Evolutionary conservation across 257 asterid species (phyloP), one percentile per base, ranked within the genome.

Genomic region (Forsythia suspensa): DNA sequence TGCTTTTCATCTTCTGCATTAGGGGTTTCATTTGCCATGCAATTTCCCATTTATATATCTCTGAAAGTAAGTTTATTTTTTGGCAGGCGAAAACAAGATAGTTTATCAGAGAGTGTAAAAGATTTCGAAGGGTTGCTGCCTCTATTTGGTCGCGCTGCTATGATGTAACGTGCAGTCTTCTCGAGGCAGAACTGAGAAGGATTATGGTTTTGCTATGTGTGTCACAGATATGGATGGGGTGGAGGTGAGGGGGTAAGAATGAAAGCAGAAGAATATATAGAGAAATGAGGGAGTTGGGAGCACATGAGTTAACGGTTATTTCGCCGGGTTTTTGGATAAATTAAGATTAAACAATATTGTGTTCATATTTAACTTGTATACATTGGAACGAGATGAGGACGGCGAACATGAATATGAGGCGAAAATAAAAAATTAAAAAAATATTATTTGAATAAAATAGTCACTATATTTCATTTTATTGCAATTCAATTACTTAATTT

Each of bases 1-100:
- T 36, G 21, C 59, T 71, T 38, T 69, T 46, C 57, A 12, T 63
- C 69, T 68, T 70, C 65, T 36, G 3, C 72, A 55, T 21, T 67
- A 59, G 70, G 16, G 12, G 55, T 29, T 65, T 74, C 73, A 29
- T 67, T 76, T 29, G 39, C 70, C 71, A 81, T 36, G 84, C 84
- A 72, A 65, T 76, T 81, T 20, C 84, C 84, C 84, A 81, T 81
- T 61, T 79, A 34, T 37, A 16, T 9, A 21, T 24, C n/a, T 65
- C 20, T 18, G 63, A 57, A 57, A 57, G n/a, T 3, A 57, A 52
- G n/a, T 5, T 29, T 29, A 18, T 52, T 55, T 55, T 44, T 44
- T 10, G 3, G 16, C 52, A 11, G 15, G 12, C 52, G 52, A 6
- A 48, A 48, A 48, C 57, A 48, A 48, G 55, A 46, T 5, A 12